Base-by-base conservation (phyloP, 345 rosid genomes). In the Arabis hirsuta region DNA sequence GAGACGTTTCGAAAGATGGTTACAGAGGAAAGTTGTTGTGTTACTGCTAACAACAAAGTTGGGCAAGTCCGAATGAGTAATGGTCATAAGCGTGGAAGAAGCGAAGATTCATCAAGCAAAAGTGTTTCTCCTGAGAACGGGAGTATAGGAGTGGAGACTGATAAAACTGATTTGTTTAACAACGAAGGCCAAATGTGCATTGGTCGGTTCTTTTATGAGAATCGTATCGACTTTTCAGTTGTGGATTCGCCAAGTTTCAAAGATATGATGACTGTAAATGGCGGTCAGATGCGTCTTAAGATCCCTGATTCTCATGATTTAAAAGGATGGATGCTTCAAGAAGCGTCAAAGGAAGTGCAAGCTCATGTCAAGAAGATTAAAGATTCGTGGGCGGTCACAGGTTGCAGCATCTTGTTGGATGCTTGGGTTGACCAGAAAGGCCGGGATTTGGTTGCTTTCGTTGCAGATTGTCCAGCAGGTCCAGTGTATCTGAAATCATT, bases 391-490 rank as follows among this genome's bases (percentile, higher is more conserved):
- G 67, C 24, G 19, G 56, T 61, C 51, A 84, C 85, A 1, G 87
- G 96, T 12, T 90, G 94, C 67, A 86, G 86, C 72, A 63, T 90
- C 67, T 73, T 90, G 73, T 66, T 86, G 76, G 94, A 90, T 71
- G 85, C 82, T 76, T 90, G 93, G 91, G 67, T 64, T 27, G 86
- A 81, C 36, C 65, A 73, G 45, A 75, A 78, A 38, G 90, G 91
- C 58, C 76, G 56, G 62, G 71, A 76, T 69, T 61, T 88, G 12
- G 84, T 86, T 71, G 61, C 39, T 76, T 85, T 90, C 62, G 42
- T 88, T 34, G 87, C 78, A 20, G 85, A 90, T 50, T 83, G 77
- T 55, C 87, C 85, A 2, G 75, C 61, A 26, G 90, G 91, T 45
- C 67, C 87, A 1, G 63, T 83, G 31, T 88, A 86, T 77, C 84